These are phyloP conservation scores for Paracamarosporium sp. DNA, from an alignment of 2,329 filamentous ascomycete genomes.

Conservation along the genomic window DNA sequence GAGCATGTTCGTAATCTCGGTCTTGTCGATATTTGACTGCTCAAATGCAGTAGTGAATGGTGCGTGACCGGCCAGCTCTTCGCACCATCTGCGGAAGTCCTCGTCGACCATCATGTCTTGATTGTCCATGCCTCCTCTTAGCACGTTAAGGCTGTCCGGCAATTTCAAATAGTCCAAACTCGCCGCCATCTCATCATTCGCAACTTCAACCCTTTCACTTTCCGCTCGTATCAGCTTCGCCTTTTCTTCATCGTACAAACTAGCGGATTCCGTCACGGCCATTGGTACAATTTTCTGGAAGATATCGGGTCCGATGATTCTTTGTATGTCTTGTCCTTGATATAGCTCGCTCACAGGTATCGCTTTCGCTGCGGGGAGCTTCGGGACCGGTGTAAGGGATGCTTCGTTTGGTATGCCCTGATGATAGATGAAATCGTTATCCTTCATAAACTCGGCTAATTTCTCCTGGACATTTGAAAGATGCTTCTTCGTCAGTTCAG, in stretches of 20 bases:
- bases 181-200: constrained; percentile 94
- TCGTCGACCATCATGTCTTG: constrained; percentile 87
- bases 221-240: constrained; percentile 94
- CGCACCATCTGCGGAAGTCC: constrained; percentile 93
- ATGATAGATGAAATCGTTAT: constrained; percentile 99
- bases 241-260: constrained; percentile 97
- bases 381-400: constrained; percentile 79
- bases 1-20: constrained; percentile 72
- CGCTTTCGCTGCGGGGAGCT: constrained; percentile 92
- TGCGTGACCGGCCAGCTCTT: constrained; percentile 86
- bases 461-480: constrained; percentile 81
- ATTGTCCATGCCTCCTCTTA: constrained; percentile 88
- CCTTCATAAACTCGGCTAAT: constrained; percentile 77
- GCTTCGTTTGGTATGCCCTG: constrained; percentile 88
- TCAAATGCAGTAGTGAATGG: constrained; percentile 82
- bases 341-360: constrained; percentile 97
- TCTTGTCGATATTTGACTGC: constrained; percentile 77
- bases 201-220: constrained; percentile 88
- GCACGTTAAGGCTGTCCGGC: constrained; percentile 84
- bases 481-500: constrained; percentile 86
- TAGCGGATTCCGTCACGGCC: constrained; percentile 94
- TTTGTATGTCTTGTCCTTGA: constrained; percentile 94
- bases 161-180: constrained; percentile 93
- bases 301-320: constrained; percentile 95
- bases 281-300: constrained; percentile 97